These are phyloP conservation scores for Talaromyces piceae DNA, from an alignment of 2,329 filamentous ascomycete genomes.

Conservation along the genomic window DNA sequence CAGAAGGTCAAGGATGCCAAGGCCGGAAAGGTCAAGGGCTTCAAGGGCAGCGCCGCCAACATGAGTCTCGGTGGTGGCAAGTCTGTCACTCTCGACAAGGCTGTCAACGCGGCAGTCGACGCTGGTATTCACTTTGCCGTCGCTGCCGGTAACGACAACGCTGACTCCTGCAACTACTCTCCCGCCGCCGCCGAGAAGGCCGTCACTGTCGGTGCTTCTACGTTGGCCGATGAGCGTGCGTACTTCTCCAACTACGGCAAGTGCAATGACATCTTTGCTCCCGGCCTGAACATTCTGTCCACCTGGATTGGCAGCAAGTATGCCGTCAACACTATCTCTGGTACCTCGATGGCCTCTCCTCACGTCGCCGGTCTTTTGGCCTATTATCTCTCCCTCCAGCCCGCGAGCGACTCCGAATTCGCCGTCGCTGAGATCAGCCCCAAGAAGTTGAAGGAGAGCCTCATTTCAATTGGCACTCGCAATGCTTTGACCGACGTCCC, in stretches of 20 bases:
- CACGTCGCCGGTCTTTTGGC: slow-evolving; percentile 94
- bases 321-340: slow-evolving; percentile 97
- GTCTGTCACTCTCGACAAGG: slow-evolving; percentile 80
- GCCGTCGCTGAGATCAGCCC: slow-evolving; percentile 84
- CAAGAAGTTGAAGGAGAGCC: slow-evolving; percentile 82
- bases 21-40: slow-evolving; percentile 84
- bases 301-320: slow-evolving; percentile 98
- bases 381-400: slow-evolving; percentile 97
- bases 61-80: slow-evolving; percentile 99
- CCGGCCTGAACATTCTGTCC: slow-evolving; percentile 91
- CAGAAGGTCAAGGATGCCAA: slow-evolving; percentile 71
- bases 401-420: slow-evolving; percentile 80
- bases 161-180: slow-evolving; percentile 98
- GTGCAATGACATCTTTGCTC: slow-evolving; percentile 99
- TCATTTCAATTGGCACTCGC: slow-evolving; percentile 75
- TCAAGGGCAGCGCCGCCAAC: slow-evolving; percentile 98
- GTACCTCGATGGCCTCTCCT: slow-evolving; percentile 98
- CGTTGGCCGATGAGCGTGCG: slow-evolving; percentile 86
- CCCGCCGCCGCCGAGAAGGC: slow-evolving; percentile 86
- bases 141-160: slow-evolving; percentile 96
- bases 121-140: slow-evolving; percentile 96
- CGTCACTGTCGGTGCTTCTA: slow-evolving; percentile 92
- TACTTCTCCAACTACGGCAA: slow-evolving; percentile 99
- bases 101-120: slow-evolving; percentile 87
- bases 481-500: slow-evolving; percentile 76